These are phyloP conservation scores for Stagonosporopsis rhizophila DNA, from an alignment of 2,329 filamentous ascomycete species.

Conservation along the genomic window DNA sequence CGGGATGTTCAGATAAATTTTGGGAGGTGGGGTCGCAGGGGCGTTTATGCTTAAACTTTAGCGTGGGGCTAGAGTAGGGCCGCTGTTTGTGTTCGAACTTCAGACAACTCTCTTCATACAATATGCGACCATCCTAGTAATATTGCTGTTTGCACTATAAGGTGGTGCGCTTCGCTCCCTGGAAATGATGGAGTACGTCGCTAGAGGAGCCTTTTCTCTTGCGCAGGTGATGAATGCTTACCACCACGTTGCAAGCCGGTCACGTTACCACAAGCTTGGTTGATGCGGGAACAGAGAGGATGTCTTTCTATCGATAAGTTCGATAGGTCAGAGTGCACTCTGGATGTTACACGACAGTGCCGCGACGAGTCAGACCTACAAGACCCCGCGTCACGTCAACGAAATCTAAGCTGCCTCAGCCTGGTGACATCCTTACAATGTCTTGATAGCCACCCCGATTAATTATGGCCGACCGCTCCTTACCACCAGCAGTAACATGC, in stretches of 20 bases:
- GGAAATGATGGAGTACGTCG: no score
- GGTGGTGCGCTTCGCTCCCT: no score
- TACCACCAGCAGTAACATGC: background rate
- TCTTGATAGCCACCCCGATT: background rate
- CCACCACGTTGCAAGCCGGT: background rate
- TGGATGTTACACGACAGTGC: background rate
- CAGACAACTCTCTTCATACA: no score
- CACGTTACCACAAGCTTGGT: background rate
- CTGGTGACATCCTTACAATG: background rate
- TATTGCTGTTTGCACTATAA: no score
- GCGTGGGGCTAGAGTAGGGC: background rate
- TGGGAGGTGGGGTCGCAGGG: conserved; percentile 21
- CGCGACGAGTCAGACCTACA: background rate
- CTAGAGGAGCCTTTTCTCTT: no score
- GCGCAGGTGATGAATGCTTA: no score
- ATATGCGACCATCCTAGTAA: no score
- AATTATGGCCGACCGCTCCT: background rate
- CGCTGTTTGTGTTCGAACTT: background rate
- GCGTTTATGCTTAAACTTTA: conserved; percentile 30
- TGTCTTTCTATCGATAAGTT: background rate
- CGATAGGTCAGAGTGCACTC: background rate
- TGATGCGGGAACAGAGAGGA: no score
- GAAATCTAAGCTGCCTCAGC: background rate
- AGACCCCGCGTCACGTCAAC: background rate
- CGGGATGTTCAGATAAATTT: conserved; percentile 10